Percentiles rank a stretch among this genome's conserved stretches.
These are phyloP conservation scores for Colletotrichum sp. DNA, from an alignment of 2,329 filamentous ascomycete genomes.

Conservation along the genomic window DNA sequence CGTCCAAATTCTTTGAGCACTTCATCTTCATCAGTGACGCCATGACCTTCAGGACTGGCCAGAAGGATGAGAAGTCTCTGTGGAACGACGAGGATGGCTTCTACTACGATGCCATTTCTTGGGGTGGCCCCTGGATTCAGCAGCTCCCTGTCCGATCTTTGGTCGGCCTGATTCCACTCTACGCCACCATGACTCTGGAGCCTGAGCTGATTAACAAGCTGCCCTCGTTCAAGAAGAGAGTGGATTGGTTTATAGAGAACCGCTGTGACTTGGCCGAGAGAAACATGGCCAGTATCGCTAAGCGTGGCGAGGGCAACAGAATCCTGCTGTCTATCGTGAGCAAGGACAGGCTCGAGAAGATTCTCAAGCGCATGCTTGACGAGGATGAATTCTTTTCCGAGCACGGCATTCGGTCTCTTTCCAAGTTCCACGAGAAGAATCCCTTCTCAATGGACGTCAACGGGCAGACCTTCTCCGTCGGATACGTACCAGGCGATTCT, in stretches of 20 bases:
- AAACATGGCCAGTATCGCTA: slow-evolving; percentile 92
- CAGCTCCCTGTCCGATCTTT: slow-evolving; percentile 91
- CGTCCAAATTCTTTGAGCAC: slow-evolving; percentile 98
- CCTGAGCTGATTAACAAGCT: slow-evolving; percentile 92
- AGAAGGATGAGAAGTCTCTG: slow-evolving; percentile 77
- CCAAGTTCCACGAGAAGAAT: slow-evolving; percentile 87
- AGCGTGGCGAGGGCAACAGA: slow-evolving; percentile 87
- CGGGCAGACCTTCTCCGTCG: slow-evolving; percentile 84
- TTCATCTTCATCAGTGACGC: slow-evolving; percentile 98
- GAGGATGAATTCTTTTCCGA: slow-evolving; percentile 92
- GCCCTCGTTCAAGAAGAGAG: slow-evolving; percentile 88
- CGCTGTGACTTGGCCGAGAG: slow-evolving; percentile 85
- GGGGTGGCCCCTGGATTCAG: slow-evolving; percentile 91
- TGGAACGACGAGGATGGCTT: slow-evolving; percentile 98
- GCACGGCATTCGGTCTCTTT: slow-evolving; percentile 89
- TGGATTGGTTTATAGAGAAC: slow-evolving; percentile 95
- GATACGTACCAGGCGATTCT: slow-evolving; percentile 93
- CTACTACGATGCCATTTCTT: slow-evolving; percentile 98
- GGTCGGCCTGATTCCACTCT: slow-evolving; percentile 92
- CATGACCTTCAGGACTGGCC: slow-evolving; percentile 82
- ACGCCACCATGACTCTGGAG: slow-evolving; percentile 89
- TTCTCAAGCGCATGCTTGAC: slow-evolving; percentile 89
- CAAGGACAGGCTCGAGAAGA: slow-evolving; percentile 89
- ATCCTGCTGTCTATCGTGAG: slow-evolving; percentile 90
- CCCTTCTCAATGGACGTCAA: slow-evolving; percentile 97